Evolutionary conservation across 2,329 filamentous ascomycete species (phyloP).

Genomic region (Grosmannia clavigera): DNA sequence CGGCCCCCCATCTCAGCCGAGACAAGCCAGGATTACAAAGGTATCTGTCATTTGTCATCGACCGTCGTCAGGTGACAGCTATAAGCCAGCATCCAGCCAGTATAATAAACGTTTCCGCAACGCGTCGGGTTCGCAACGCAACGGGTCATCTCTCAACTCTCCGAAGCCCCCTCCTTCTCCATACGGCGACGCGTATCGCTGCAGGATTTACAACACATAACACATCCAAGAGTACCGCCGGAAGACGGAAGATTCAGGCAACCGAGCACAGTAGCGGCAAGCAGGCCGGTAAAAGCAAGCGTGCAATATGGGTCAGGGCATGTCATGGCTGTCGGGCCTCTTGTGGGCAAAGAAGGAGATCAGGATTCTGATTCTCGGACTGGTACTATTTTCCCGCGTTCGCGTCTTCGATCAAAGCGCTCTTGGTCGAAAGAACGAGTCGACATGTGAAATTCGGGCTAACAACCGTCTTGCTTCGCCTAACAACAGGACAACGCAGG

Average conservation of each 20-base stretch:
- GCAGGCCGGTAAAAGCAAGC: neutral
- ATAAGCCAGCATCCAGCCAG: neutral
- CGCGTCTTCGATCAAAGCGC: neutral
- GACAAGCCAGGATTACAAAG: neutral
- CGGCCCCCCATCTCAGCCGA: neutral
- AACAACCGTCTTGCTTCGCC: conserved; percentile 6
- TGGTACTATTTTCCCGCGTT: conserved; percentile 42
- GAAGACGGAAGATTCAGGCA: neutral
- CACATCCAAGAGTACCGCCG: neutral
- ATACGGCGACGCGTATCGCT: neutral
- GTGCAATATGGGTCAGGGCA: conserved; percentile 47
- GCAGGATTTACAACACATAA: neutral
- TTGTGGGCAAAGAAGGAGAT: conserved; percentile 96
- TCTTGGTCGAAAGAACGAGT: neutral
- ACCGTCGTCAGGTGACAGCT: neutral
- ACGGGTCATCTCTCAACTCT: neutral
- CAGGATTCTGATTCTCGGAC: conserved; percentile 82
- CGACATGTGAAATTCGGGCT: conserved; percentile 3
- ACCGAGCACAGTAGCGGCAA: neutral
- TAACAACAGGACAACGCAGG: conserved; percentile 77
- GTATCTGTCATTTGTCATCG: neutral
- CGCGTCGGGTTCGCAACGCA: neutral
- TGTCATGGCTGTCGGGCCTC: conserved; percentile 60
- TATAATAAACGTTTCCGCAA: neutral
- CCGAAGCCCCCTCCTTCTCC: neutral